Evolutionary conservation across 1,284 basidiomycete genomes (phyloP), one percentile per base, ranked within the genome.

Genomic region (Irpex sp.): DNA sequence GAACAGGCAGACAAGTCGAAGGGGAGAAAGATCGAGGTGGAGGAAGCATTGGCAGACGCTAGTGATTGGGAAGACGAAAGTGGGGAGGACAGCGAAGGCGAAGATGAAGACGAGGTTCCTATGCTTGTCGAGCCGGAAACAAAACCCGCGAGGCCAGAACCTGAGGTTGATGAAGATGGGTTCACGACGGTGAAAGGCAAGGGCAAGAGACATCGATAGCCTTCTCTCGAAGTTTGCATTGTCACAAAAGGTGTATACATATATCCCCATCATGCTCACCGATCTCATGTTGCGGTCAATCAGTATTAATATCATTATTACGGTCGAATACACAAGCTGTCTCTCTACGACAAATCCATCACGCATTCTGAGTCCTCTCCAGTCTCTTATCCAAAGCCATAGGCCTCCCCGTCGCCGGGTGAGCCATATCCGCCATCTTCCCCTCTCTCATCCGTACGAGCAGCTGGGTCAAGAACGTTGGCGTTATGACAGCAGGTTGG

Each of bases 161-260:
- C 88, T 0, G 83, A 91, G 60, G 81, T 95, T 0, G 94, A 96
- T 70, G 91, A 94, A 64, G 93, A 96, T 63, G 94, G 94, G 0
- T 96, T 97, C 72, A 93, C 89, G 1, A 72, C 89, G 52, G 92
- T 96, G 2, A 87, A 90, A 76, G 80, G 82, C 57, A 89, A 87
- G 72, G 81, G 82, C 31, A 86, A 81, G 67, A 77, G 77, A 21
- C 79, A 80, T 66, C 57, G 61, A 9, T 65, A 48, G 52, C 40
- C 11, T 44, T 4, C 4, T 44, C 11, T 6, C 8, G 4, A 2
- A 8, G 2, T 44, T 11, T 44, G 40, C 40, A 11, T 15, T 2
- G 15, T 11, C 2, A 44, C 15, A 44, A 44, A 44, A 44, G 40
- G 40, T 44, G 40, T 5, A 15, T 15, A 44, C 11, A 44, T 15